Evolutionary conservation across 2,329 filamentous ascomycete genomes (phyloP).

Genomic region (Botrytis deweyae): DNA sequence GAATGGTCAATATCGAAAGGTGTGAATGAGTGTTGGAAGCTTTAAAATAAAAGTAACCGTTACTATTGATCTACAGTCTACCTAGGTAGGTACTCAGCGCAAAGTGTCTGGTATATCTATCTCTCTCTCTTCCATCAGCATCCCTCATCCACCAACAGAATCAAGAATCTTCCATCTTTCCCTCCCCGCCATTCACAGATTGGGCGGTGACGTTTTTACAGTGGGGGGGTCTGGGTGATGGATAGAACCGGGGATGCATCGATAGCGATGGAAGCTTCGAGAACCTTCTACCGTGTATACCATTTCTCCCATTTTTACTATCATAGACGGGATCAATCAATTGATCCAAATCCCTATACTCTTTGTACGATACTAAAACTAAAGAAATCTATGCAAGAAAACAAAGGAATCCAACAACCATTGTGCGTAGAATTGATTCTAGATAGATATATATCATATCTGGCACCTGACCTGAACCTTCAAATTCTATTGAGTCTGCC

Average conservation of each 20-base stretch:
- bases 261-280: not conserved
- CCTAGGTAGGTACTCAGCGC: not conserved
- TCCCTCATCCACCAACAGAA: not conserved
- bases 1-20: not conserved
- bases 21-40: not conserved
- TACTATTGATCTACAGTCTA: not conserved
- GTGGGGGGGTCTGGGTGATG: not conserved
- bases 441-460: not conserved
- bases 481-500: not conserved
- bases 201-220: slow-evolving; percentile 11
- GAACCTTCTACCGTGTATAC: not conserved
- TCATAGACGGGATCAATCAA: no score
- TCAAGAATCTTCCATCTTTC: slow-evolving; percentile 19
- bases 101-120: not conserved
- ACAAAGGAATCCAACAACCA: not conserved
- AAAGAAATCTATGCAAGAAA: not conserved
- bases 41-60: not conserved
- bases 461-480: not conserved
- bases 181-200: not conserved
- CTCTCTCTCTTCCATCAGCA: not conserved
- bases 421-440: rapidly evolving
- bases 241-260: not conserved
- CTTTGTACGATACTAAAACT: no score
- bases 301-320: no score
- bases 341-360: no score